Conservation (phyloP, 768 basidiomycete genomes). For the Nevesoporus exiguus region DNA sequence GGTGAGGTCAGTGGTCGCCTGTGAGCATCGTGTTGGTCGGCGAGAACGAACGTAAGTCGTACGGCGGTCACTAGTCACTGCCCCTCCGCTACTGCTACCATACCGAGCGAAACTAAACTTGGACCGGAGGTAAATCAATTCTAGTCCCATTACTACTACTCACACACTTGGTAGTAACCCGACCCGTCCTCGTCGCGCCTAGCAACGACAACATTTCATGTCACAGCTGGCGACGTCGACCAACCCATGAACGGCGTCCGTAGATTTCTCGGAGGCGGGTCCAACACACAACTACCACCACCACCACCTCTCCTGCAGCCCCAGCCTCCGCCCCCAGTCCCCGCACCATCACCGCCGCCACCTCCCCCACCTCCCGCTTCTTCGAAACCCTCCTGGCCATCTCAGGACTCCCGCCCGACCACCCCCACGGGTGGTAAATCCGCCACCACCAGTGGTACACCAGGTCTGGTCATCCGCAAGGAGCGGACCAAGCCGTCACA, state of each 20-base stretch:
- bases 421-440: slow-evolving; percentile 26
- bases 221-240: slow-evolving; percentile 16
- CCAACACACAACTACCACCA: slow-evolving; percentile 31
- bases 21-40: slow-evolving; percentile 22
- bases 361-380: slow-evolving; percentile 25
- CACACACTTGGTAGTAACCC: neutral
- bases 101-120: neutral
- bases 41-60: slow-evolving; percentile 15
- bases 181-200: neutral
- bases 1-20: slow-evolving; percentile 1
- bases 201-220: slow-evolving; percentile 21
- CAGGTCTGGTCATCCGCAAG: slow-evolving; percentile 50
- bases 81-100: neutral
- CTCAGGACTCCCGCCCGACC: slow-evolving; percentile 37
- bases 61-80: too few relatives aligned
- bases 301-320: slow-evolving; percentile 12
- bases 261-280: slow-evolving; percentile 51
- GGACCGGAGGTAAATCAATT: neutral
- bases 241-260: slow-evolving; percentile 67
- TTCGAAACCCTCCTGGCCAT: slow-evolving; percentile 44
- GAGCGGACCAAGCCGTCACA: slow-evolving; percentile 38
- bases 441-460: slow-evolving; percentile 14
- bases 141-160: too few relatives aligned
- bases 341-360: slow-evolving; percentile 21
- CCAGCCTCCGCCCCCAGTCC: slow-evolving; percentile 11